Percentiles rank a stretch among this genome's conserved stretches.
Evolutionary conservation across 495 filamentous ascomycete genomes (phyloP).

Genomic region (Cladorrhinum samala): DNA sequence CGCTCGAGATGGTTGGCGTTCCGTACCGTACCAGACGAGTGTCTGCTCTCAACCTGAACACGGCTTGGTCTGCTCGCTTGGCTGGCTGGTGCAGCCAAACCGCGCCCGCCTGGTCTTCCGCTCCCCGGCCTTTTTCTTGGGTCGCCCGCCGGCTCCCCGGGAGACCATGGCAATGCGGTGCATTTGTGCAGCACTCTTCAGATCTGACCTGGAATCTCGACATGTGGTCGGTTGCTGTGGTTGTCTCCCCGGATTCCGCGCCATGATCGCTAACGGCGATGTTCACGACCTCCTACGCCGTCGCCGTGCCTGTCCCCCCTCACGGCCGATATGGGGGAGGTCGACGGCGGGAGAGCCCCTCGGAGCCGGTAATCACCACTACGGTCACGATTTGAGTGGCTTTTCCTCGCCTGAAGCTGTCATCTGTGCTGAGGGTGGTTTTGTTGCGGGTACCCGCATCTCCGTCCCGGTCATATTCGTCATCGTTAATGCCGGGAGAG

Average conservation of each 20-base stretch:
- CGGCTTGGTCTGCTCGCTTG: neutral
- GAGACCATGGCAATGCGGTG: neutral
- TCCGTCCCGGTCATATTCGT: slow-evolving; percentile 6
- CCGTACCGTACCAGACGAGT: neutral
- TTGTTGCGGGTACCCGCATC: neutral
- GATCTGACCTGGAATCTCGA: neutral
- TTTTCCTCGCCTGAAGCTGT: no score
- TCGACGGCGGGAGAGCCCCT: neutral
- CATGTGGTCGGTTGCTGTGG: neutral
- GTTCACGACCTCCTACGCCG: neutral
- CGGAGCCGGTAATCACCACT: neutral
- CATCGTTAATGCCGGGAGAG: no score
- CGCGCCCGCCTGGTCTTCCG: slow-evolving; percentile 10
- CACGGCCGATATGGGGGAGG: neutral
- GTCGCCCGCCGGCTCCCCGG: slow-evolving; percentile 7
- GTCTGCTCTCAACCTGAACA: neutral
- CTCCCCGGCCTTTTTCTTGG: slow-evolving; percentile 8
- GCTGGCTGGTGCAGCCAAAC: slow-evolving; percentile 13
- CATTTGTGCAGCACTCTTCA: slow-evolving; percentile 1
- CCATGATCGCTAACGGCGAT: slow-evolving; percentile 6
- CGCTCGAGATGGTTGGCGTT: neutral
- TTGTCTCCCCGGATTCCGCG: slow-evolving; percentile 1
- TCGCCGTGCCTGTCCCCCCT: neutral
- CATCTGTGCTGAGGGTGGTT: neutral
- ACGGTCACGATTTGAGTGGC: no score